Percentiles rank a stretch among this genome's conserved stretches.
phyloP scores from a whole-genome alignment of 257 asterid species.

The Lavandula angustifolia region DNA sequence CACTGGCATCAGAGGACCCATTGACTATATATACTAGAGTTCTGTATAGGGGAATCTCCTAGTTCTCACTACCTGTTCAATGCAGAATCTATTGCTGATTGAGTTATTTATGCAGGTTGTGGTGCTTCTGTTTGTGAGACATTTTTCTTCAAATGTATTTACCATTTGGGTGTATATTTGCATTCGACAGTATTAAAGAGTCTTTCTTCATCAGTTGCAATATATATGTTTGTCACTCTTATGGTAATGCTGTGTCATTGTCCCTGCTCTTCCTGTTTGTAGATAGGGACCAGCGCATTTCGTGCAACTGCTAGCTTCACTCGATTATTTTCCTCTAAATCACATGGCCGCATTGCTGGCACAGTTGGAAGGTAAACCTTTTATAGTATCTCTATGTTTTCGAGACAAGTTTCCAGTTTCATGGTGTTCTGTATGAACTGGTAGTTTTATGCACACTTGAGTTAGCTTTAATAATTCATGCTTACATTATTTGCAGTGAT shows the following conservation, averaged over 20 bases:
- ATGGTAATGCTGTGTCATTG: constrained; percentile 5
- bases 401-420: not conserved
- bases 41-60: constrained; percentile 5
- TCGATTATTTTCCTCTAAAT: constrained; percentile 73
- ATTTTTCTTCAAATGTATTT: constrained; percentile 16
- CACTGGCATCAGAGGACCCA: constrained; percentile 6
- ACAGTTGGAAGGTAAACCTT: constrained; percentile 76
- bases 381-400: constrained; percentile 22
- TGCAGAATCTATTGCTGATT: constrained; percentile 16
- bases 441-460: constrained; percentile 3
- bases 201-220: not conserved
- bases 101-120: constrained; percentile 24
- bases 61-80: not conserved
- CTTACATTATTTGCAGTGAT: constrained; percentile 47
- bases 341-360: constrained; percentile 90
- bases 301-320: constrained; percentile 80
- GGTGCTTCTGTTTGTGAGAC: constrained; percentile 20
- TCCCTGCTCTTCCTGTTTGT: constrained; percentile 34
- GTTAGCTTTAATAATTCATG: constrained; percentile 16
- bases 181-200: constrained; percentile 8
- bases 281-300: constrained; percentile 82
- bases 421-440: constrained; percentile 7
- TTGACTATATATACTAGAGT: constrained; percentile 16
- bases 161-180: constrained; percentile 13
- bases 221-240: not conserved